Evolutionary conservation across 2,329 filamentous ascomycete species (phyloP).

Genomic region (Arthroderma sp.): DNA sequence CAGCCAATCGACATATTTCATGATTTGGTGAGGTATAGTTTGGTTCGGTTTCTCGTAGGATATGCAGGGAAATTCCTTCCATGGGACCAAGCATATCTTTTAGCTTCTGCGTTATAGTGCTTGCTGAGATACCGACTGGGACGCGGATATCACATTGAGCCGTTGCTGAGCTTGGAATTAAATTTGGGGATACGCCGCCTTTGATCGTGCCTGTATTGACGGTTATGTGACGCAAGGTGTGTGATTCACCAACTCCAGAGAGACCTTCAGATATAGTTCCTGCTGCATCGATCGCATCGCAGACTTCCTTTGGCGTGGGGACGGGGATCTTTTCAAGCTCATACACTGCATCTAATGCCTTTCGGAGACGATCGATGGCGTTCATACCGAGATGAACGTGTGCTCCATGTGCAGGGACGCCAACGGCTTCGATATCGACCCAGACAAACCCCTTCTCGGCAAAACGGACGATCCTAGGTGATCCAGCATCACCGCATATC

Average conservation of each 20-base stretch:
- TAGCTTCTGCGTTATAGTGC: constrained; percentile 2
- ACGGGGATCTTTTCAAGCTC: constrained; percentile 6
- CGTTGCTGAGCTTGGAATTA: constrained; percentile 7
- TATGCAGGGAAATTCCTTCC: constrained; percentile 8
- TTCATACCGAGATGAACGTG: constrained; percentile 10
- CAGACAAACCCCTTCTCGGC: constrained; percentile 13
- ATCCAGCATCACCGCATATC: constrained; percentile 11
- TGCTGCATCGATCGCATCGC: constrained; percentile 7
- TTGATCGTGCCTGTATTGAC: constrained; percentile 11
- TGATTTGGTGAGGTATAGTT: constrained; percentile 11
- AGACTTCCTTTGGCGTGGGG: constrained; percentile 6
- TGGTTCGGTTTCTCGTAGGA: constrained; percentile 8
- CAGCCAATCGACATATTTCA: constrained; percentile 8
- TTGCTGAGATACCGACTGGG: constrained; percentile 8
- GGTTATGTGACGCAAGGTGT: constrained; percentile 9
- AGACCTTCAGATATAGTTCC: constrained; percentile 6
- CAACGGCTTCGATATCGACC: constrained; percentile 10
- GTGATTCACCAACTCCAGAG: constrained; percentile 8
- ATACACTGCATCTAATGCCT: constrained; percentile 11
- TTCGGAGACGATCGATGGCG: constrained; percentile 9
- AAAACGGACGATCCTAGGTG: constrained; percentile 9
- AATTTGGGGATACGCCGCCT: constrained; percentile 11
- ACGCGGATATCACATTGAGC: constrained; percentile 12
- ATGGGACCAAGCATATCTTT: constrained; percentile 7
- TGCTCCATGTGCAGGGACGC: constrained; percentile 10